Base-by-base conservation (phyloP, 257 asterid species). In the Sherardia arvensis region DNA sequence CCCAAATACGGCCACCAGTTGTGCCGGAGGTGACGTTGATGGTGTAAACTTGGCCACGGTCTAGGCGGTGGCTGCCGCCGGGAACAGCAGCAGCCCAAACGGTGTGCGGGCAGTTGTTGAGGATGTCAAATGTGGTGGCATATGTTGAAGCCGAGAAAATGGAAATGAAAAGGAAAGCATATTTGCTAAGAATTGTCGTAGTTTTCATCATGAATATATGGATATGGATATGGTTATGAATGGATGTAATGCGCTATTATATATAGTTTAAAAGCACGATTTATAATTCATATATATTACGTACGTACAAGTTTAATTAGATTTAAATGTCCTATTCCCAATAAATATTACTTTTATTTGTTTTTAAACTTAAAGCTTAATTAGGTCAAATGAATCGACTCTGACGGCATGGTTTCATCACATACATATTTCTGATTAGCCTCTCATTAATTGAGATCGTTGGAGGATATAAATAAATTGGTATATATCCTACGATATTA, bases 1-100 rank as follows among this genome's bases (percentile, higher is more conserved):
- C 79, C 84, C 84, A 79, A 1, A 79, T 45, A 18, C 84, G 77
- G 3, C 66, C 84, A 18, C 40, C 26, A 0, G 18, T 11, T 0
- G 77, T 76, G 20, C 71, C 71, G 1, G 77, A 53, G 0, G 64
- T 49, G 1, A 51, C 73, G 2, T 68, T 29, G 1, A 76, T 28
- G 3, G 43, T 38, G 77, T 79, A 73, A 0, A 61, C 33, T 14
- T 79, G 71, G 59, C 77, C 79, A 0, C 5, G 22, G 25, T 71
- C 47, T 6, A 79, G 76, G 6, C 67, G 68, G 4, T 14, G 73
- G 23, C 84, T 81, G 0, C 84, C 84, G 1, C 74, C 64, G 0
- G 84, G 84, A 4, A 64, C 73, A 0, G 81, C 69, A 0, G 81
- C 81, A 0, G 74, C 84, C 84, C 84, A 79, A 0, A 79, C 71